Conservation (phyloP, 2,329 filamentous ascomycete species). For the Fusarium sp. region DNA sequence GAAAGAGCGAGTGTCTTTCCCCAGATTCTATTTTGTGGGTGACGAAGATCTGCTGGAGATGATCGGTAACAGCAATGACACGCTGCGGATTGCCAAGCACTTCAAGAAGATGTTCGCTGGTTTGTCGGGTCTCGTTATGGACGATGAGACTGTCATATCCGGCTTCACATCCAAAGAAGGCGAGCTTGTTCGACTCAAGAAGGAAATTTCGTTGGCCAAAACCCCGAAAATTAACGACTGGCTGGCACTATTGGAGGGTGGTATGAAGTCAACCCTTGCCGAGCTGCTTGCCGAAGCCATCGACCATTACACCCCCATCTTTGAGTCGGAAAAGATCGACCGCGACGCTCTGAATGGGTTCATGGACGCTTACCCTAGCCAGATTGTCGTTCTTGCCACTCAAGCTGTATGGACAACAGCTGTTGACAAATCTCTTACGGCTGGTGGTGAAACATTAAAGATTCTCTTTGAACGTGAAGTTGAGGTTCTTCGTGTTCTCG, state of each 20-base stretch:
- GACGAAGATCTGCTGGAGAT: constrained; percentile 99
- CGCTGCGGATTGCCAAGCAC: constrained; percentile 95
- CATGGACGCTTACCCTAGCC: constrained; percentile 87
- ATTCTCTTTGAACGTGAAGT: constrained; percentile 86
- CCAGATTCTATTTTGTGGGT: constrained; percentile 99
- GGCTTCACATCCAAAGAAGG: constrained; percentile 97
- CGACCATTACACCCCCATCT: constrained; percentile 84
- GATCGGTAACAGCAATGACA: constrained; percentile 99
- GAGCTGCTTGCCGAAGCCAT: constrained; percentile 91
- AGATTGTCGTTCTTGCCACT: constrained; percentile 94
- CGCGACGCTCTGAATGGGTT: constrained; percentile 81
- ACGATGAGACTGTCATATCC: constrained; percentile 90
- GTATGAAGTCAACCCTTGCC: constrained; percentile 94
- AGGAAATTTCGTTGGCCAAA: constrained; percentile 91
- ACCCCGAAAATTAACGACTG: constrained; percentile 99
- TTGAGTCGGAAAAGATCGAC: constrained; percentile 80
- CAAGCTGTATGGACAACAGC: constrained; percentile 95
- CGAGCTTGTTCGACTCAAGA: constrained; percentile 89
- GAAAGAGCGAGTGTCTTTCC: constrained; percentile 96
- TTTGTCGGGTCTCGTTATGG: constrained; percentile 89
- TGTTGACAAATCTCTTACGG: constrained; percentile 83
- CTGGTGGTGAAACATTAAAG: constrained; percentile 79
- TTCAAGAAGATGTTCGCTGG: constrained; percentile 99
- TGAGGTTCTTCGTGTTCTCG: constrained; percentile 86
- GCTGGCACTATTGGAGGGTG: constrained; percentile 92